Conservation (phyloP, 2,329 filamentous ascomycete species). For the Botrytis paeoniae region DNA sequence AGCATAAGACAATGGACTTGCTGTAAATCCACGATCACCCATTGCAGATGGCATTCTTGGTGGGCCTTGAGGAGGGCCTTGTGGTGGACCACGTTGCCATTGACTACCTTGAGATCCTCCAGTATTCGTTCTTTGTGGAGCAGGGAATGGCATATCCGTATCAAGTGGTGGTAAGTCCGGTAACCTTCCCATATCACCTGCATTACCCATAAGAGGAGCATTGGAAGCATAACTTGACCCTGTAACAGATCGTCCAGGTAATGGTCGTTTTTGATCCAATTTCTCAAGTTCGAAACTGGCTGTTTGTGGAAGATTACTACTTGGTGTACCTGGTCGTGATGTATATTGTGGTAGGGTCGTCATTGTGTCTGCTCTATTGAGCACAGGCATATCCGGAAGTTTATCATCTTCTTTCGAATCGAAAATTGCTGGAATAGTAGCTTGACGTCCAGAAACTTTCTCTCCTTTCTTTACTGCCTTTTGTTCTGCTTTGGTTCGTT, state of each 20-base stretch:
- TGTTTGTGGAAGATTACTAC: slow-evolving; percentile 38
- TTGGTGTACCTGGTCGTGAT: slow-evolving; percentile 56
- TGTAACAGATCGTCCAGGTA: slow-evolving; percentile 50
- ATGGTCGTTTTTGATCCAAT: slow-evolving; percentile 51
- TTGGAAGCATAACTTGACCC: slow-evolving; percentile 60
- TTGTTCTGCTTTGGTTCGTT: slow-evolving; percentile 49
- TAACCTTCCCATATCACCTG: slow-evolving; percentile 55
- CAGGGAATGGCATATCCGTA: slow-evolving; percentile 26
- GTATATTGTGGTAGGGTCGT: slow-evolving; percentile 60
- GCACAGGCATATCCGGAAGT: slow-evolving; percentile 55
- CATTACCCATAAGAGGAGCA: slow-evolving; percentile 58
- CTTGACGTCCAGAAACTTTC: slow-evolving; percentile 51
- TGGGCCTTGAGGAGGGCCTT: slow-evolving; percentile 18
- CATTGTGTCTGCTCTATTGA: slow-evolving; percentile 59
- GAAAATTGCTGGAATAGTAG: slow-evolving; percentile 66
- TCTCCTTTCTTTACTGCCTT: slow-evolving; percentile 54
- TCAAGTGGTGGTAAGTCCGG: slow-evolving; percentile 33
- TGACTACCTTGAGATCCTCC: slow-evolving; percentile 29
- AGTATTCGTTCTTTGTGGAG: slow-evolving; percentile 34
- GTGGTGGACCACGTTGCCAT: slow-evolving; percentile 29
- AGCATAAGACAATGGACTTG: slow-evolving; percentile 34
- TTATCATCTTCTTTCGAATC: slow-evolving; percentile 53
- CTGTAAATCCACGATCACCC: slow-evolving; percentile 33
- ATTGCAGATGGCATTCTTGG: slow-evolving; percentile 35
- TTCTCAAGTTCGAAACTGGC: slow-evolving; percentile 50